These are phyloP conservation scores for Elongisporangium anandrum DNA, from an alignment of 352 stramenopile genomes.

Conservation along the genomic window DNA sequence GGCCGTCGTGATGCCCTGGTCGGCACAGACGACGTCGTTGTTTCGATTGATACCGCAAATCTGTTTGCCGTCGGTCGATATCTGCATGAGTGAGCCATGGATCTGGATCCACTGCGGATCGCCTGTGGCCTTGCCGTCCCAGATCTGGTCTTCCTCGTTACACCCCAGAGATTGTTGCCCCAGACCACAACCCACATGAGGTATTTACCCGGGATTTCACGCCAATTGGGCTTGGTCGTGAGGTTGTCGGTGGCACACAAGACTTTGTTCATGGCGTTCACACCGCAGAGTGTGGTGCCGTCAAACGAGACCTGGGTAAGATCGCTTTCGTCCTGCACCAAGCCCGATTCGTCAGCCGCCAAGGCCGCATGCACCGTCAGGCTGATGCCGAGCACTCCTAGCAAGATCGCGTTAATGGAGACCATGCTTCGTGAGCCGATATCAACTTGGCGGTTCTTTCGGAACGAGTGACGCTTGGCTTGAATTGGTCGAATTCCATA, in stretches of 20 bases:
- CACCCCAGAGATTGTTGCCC: constrained; percentile 17
- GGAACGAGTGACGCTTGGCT: not conserved
- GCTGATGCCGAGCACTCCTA: not conserved
- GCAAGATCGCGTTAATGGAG: not conserved
- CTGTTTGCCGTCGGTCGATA: constrained; percentile 26
- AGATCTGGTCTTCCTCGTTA: constrained; percentile 17
- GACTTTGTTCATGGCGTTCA: constrained; percentile 1
- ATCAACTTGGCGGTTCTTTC: too few relatives aligned
- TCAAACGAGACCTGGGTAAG: constrained; percentile 9
- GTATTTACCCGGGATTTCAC: constrained; percentile 10
- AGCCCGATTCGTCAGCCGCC: constrained; percentile 6
- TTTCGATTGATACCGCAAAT: constrained; percentile 14
- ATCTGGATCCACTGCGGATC: constrained; percentile 14
- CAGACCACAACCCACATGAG: constrained; percentile 20
- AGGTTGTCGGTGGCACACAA: constrained; percentile 15
- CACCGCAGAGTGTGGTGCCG: constrained; percentile 9
- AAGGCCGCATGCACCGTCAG: not conserved
- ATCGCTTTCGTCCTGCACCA: not conserved
- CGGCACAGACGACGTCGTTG: constrained; percentile 21
- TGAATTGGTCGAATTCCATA: not conserved
- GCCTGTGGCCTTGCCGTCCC: not conserved
- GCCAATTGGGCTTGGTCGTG: constrained; percentile 16
- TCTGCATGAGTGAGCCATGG: constrained; percentile 13
- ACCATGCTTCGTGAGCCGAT: not conserved
- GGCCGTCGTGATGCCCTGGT: constrained; percentile 11